Base-by-base conservation (phyloP, 1,284 basidiomycete species). In the Ustilago shanxiensis region DNA sequence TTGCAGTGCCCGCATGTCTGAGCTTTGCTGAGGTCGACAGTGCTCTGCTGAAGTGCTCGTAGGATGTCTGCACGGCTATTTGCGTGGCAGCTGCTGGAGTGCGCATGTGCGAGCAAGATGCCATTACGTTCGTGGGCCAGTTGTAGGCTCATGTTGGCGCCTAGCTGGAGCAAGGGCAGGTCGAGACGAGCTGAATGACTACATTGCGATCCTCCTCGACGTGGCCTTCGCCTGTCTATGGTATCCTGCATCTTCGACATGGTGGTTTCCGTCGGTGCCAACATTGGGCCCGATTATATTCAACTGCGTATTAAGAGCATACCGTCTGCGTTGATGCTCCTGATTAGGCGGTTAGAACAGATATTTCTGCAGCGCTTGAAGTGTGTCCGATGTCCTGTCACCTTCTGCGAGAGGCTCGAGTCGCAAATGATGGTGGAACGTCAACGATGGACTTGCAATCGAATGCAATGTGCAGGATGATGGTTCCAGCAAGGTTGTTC, bases 1-100 rank as follows among this genome's bases (percentile, higher is more conserved):
- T 60, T 37, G 37, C 56, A 62, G 44, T 81, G 78, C 3, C 78
- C 78, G 22, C 35, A 56, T 33, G 57, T 13, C 29, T 77, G 75
- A 2, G 66, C 62, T 59, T 81, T 79, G 57, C 44, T 51, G 28
- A 66, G 55, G 29, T 65, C 60, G n/a, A 26, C 53, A 16, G 50
- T 31, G 10, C 14, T 28, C 22, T 64, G 31, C 22, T 39, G 56
- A 3, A 61, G 29, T 8, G 45, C 60, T 26, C 20, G 35, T 26
- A 72, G n/a, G 13, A 72, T 66, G 26, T 53, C 45, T 10, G 9
- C 26, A 8, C 69, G 69, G 16, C 64, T 54, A 35, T 52, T 2
- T 3, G 10, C 39, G 24, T 26, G 4, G 49, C 45, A 31, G 22
- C 20, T 7, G 52, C 45, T 33, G 26, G 51, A 51, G 7, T 37